phyloP scores from a whole-genome alignment of 1,284 basidiomycete genomes.

The Ceratobasidium sp. region DNA sequence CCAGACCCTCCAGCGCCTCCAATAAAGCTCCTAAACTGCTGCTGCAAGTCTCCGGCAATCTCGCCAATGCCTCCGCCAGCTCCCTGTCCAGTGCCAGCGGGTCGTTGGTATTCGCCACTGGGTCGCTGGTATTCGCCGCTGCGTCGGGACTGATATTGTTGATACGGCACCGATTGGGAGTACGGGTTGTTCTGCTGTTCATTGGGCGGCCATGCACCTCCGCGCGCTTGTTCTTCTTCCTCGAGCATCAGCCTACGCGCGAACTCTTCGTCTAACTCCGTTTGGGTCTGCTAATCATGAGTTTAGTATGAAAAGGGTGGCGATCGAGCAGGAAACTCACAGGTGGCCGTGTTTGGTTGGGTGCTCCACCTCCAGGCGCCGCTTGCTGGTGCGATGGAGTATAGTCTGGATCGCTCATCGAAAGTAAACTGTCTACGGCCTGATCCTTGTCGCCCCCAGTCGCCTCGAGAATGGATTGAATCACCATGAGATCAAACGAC shows the following conservation, averaged over 20 bases:
- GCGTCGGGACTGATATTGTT: conserved; percentile 29
- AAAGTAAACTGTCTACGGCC: conserved; percentile 75
- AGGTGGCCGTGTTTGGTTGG: not conserved
- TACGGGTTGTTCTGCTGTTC: conserved; percentile 1
- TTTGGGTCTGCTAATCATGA: conserved; percentile 60
- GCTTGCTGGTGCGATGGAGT: conserved; percentile 51
- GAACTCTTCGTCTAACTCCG: conserved; percentile 77
- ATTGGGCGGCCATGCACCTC: conserved; percentile 37
- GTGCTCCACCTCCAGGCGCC: conserved; percentile 9
- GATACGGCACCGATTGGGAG: conserved; percentile 13
- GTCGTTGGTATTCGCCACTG: conserved; percentile 20
- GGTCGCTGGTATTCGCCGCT: conserved; percentile 44
- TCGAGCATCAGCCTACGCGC: conserved; percentile 74
- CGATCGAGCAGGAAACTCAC: conserved; percentile 1
- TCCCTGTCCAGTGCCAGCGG: not conserved
- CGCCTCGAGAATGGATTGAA: conserved; percentile 73
- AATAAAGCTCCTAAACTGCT: conserved; percentile 43
- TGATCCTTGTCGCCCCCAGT: conserved; percentile 71
- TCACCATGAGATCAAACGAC: conserved; percentile 68
- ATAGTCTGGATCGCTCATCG: conserved; percentile 83
- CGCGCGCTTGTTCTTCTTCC: conserved; percentile 61
- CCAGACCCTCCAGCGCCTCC: conserved; percentile 41
- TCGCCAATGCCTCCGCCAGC: conserved; percentile 36
- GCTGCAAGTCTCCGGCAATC: conserved; percentile 31
- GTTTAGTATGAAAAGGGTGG: not conserved